Evolutionary conservation across 2,329 filamentous ascomycete genomes (phyloP).

Genomic region (Dothistroma pini): DNA sequence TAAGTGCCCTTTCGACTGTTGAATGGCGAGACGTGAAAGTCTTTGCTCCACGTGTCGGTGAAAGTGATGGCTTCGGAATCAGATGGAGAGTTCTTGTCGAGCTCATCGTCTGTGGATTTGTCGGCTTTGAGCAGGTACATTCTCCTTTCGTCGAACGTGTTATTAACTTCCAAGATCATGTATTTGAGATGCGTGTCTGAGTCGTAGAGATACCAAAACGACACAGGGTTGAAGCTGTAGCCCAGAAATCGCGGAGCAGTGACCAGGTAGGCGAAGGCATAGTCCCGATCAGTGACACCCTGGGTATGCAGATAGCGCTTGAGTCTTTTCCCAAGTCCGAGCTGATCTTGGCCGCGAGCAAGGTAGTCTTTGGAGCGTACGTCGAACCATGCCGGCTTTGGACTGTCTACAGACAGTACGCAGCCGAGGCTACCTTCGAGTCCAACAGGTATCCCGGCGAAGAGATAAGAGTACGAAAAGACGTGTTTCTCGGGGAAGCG

Average conservation of each 20-base stretch:
- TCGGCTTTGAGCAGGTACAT: constrained; percentile 59
- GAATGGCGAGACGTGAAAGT: constrained; percentile 75
- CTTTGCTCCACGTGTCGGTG: constrained; percentile 59
- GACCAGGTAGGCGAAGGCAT: constrained; percentile 66
- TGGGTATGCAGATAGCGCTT: constrained; percentile 54
- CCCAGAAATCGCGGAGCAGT: constrained; percentile 67
- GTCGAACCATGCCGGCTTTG: constrained; percentile 52
- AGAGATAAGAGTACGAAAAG: constrained; percentile 68
- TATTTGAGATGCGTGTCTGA: constrained; percentile 54
- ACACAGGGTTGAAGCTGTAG: constrained; percentile 71
- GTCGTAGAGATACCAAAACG: constrained; percentile 75
- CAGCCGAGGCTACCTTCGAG: constrained; percentile 55
- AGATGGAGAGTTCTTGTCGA: constrained; percentile 4
- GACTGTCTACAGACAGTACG: constrained; percentile 50
- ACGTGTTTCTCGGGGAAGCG: constrained; percentile 65
- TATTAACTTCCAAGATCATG: constrained; percentile 71
- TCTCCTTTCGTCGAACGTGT: constrained; percentile 69
- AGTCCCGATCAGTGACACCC: constrained; percentile 56
- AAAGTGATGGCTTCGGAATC: constrained; percentile 36
- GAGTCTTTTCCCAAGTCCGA: constrained; percentile 62
- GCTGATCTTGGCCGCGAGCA: constrained; percentile 48
- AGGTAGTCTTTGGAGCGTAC: constrained; percentile 61
- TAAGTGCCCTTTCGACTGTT: constrained; percentile 54
- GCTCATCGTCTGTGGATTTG: constrained; percentile 1
- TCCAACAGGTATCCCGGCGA: constrained; percentile 65